phyloP scores from a whole-genome alignment of 495 filamentous ascomycete genomes.

The Chaetomium fimeti region DNA sequence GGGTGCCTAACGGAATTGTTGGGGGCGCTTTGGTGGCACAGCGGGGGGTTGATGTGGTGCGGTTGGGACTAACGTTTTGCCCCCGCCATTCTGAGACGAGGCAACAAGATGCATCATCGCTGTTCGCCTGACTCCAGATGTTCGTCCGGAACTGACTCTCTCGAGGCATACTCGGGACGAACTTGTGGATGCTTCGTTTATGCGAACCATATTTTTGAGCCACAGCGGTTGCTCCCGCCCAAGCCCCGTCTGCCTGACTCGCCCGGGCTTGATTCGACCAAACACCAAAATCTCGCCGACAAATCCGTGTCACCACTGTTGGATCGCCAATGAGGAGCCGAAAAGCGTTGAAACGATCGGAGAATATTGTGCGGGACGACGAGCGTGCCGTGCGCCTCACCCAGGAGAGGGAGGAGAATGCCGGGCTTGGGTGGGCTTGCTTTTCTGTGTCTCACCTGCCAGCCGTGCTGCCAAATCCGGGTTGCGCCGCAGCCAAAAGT shows the following conservation, averaged over 20 bases:
- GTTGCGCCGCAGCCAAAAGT: neutral
- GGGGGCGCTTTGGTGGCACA: neutral
- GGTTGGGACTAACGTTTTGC: neutral
- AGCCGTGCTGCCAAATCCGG: neutral
- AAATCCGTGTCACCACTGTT: neutral
- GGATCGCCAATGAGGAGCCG: neutral
- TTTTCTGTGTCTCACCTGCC: neutral
- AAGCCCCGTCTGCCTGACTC: neutral
- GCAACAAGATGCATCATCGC: neutral
- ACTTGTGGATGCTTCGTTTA: constrained; percentile 9
- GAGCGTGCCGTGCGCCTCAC: neutral
- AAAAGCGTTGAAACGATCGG: neutral
- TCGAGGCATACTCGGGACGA: neutral
- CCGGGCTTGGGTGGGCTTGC: neutral
- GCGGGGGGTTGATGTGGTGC: neutral
- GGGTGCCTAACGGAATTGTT: constrained; percentile 5
- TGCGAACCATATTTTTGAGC: neutral
- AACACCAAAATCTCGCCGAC: neutral
- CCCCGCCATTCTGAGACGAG: neutral
- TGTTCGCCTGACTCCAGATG: neutral
- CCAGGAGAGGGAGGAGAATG: neutral
- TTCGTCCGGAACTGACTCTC: neutral
- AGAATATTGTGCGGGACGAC: constrained; percentile 1
- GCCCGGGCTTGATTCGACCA: neutral
- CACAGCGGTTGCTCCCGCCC: neutral